phyloP scores from a whole-genome alignment of 2,329 filamentous ascomycete genomes.

The Colletotrichum gloeosporioides region DNA sequence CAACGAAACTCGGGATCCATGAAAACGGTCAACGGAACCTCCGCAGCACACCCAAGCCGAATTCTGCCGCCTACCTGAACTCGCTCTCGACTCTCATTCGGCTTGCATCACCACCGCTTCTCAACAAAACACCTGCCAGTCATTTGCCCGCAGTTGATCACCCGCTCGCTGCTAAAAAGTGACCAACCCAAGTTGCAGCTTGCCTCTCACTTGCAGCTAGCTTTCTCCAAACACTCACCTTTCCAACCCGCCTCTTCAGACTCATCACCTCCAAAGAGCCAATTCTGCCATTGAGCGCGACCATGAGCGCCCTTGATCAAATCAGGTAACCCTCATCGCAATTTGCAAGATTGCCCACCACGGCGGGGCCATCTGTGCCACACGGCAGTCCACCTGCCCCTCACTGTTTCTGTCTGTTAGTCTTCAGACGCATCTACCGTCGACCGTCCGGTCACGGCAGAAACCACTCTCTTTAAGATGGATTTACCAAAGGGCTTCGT shows the following conservation, averaged over 20 bases:
- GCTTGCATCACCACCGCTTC: not conserved
- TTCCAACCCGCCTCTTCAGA: not conserved
- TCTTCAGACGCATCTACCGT: conserved; percentile 11
- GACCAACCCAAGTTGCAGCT: conserved; percentile 17
- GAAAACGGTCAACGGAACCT: not conserved
- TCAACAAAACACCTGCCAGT: conserved; percentile 7
- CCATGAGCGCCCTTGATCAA: conserved; percentile 8
- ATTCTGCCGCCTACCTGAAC: not conserved
- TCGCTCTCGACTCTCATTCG: not conserved
- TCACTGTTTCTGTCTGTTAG: not conserved
- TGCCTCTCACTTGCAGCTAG: conserved; percentile 20
- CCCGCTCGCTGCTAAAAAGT: not conserved
- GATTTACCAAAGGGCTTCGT: conserved; percentile 25
- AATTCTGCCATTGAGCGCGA: conserved; percentile 12
- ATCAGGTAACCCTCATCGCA: conserved; percentile 17
- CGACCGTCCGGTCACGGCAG: conserved; percentile 17
- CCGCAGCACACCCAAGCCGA: not conserved
- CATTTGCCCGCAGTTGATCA: conserved; percentile 5
- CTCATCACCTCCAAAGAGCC: not conserved
- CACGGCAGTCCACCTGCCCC: not conserved
- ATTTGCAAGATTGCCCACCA: conserved; percentile 16
- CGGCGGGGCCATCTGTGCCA: conserved; percentile 18
- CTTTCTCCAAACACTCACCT: not conserved
- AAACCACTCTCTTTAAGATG: conserved; percentile 16
- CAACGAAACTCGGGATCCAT: conserved; percentile 1